Percentiles rank a stretch among this genome's conserved stretches.
Conservation (phyloP, 164 flowering plant species). For the Umbilicus rupestris region DNA sequence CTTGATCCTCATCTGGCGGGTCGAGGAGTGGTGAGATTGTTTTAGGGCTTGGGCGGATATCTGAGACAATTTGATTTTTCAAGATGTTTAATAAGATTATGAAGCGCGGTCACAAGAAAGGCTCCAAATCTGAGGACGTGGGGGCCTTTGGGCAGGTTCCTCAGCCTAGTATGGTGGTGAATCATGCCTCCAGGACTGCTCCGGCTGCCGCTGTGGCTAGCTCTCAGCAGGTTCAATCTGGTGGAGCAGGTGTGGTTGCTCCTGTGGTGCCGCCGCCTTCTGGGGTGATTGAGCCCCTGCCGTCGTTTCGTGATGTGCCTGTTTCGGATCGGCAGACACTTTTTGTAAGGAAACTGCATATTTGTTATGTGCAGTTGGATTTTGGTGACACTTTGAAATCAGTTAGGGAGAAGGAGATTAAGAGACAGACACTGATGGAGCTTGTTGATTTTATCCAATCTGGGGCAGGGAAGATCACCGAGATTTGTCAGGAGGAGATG, state of each 20-base stretch:
- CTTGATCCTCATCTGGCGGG: not conserved
- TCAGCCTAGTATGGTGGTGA: slow-evolving; percentile 36
- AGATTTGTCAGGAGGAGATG: slow-evolving; percentile 42
- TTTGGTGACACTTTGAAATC: slow-evolving; percentile 32
- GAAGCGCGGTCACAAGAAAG: slow-evolving; percentile 48
- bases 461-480: slow-evolving; percentile 34
- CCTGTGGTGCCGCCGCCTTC: slow-evolving; percentile 15
- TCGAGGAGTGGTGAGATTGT: no score
- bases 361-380: slow-evolving; percentile 43
- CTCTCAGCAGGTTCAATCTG: not conserved
- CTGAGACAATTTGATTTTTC: not conserved
- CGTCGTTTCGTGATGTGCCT: slow-evolving; percentile 20
- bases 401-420: slow-evolving; percentile 44
- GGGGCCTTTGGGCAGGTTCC: slow-evolving; percentile 18
- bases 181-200: slow-evolving; percentile 48
- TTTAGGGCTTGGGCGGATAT: no score
- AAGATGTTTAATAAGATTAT: slow-evolving; percentile 60
- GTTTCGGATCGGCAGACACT: slow-evolving; percentile 17
- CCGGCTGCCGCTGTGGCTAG: slow-evolving; percentile 1
- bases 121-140: slow-evolving; percentile 31
- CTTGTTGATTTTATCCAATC: slow-evolving; percentile 41
- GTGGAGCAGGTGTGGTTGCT: slow-evolving; percentile 7
- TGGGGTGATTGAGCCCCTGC: slow-evolving; percentile 18
- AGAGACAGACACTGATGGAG: slow-evolving; percentile 34
- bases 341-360: slow-evolving; percentile 23